These are phyloP conservation scores for Saturnispora sekii DNA, from an alignment of 805 yeast genomes.

Conservation along the genomic window DNA sequence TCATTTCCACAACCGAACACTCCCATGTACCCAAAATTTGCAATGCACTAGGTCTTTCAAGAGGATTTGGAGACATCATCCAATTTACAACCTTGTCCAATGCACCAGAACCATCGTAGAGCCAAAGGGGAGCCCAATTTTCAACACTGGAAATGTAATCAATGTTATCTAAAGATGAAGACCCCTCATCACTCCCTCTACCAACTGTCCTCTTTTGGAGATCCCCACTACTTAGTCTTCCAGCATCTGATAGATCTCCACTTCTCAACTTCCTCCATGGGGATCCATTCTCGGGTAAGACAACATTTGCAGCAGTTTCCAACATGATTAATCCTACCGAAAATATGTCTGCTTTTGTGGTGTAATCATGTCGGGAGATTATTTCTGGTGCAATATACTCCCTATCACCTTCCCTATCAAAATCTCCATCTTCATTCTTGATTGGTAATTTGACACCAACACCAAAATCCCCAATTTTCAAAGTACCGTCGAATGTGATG, in stretches of 20 bases:
- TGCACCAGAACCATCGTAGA: conserved; percentile 59
- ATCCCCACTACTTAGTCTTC: conserved; percentile 69
- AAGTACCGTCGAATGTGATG: conserved; percentile 86
- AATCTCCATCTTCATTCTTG: conserved; percentile 33
- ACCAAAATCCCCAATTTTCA: conserved; percentile 96
- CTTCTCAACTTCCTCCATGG: conserved; percentile 95
- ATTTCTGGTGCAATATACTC: conserved; percentile 98
- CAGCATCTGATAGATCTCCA: conserved; percentile 94
- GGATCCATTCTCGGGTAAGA: conserved; percentile 89
- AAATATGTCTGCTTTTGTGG: conserved; percentile 89
- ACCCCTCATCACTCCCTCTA: background rate
- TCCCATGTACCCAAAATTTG: conserved; percentile 64
- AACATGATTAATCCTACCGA: conserved; percentile 90
- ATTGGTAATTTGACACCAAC: conserved; percentile 80
- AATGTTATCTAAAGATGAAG: background rate
- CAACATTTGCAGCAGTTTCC: conserved; percentile 92
- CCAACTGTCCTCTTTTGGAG: conserved; percentile 19
- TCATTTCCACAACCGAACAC: conserved; percentile 63
- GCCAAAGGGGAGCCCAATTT: conserved; percentile 76
- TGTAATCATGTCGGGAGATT: conserved; percentile 70
- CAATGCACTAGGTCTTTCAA: conserved; percentile 68
- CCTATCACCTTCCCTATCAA: conserved; percentile 94
- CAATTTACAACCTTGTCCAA: conserved; percentile 73
- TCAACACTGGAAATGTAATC: conserved; percentile 5
- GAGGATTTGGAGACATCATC: conserved; percentile 85